Conservation (phyloP, 2,329 filamentous ascomycete genomes). For the Phyllosticta citriasiana region DNA sequence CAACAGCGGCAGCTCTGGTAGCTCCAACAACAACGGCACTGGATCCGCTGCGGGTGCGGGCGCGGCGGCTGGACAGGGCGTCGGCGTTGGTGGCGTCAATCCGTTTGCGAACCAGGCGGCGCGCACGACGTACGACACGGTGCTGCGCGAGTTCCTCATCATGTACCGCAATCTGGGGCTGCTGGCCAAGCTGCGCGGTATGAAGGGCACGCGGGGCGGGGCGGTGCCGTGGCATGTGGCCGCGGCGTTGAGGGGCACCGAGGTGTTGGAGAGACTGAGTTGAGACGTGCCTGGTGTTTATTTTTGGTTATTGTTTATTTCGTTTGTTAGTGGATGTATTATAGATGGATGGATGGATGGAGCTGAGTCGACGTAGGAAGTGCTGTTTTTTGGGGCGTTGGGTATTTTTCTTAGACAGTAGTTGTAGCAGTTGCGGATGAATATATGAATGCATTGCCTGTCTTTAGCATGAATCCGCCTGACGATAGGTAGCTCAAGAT, state of each 20-base stretch:
- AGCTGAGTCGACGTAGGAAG: too few relatives aligned
- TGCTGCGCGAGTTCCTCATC: slow-evolving; percentile 60
- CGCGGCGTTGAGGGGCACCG: slow-evolving; percentile 57
- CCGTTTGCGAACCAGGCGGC: slow-evolving; percentile 7
- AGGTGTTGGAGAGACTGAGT: slow-evolving; percentile 40
- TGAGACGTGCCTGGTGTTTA: background rate
- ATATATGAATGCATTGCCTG: too few relatives aligned
- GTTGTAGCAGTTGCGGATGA: too few relatives aligned
- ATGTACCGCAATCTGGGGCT: slow-evolving; percentile 61
- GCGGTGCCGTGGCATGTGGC: slow-evolving; percentile 71
- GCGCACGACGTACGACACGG: slow-evolving; percentile 41
- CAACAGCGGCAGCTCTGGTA: background rate
- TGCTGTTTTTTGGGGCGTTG: too few relatives aligned
- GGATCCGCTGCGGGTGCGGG: slow-evolving; percentile 11
- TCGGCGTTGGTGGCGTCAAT: background rate
- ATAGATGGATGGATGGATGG: too few relatives aligned
- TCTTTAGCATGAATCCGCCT: too few relatives aligned
- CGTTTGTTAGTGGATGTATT: too few relatives aligned
- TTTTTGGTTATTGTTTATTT: too few relatives aligned
- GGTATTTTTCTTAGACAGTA: too few relatives aligned
- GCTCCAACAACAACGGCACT: background rate
- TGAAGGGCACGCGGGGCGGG: slow-evolving; percentile 44
- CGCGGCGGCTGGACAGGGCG: background rate
- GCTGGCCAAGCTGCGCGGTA: slow-evolving; percentile 56
- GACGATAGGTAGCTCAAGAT: too few relatives aligned